Evolutionary conservation across 2,329 filamentous ascomycete genomes (phyloP), one percentile per base, ranked within the genome.

Genomic region (Lachnellula arida): DNA sequence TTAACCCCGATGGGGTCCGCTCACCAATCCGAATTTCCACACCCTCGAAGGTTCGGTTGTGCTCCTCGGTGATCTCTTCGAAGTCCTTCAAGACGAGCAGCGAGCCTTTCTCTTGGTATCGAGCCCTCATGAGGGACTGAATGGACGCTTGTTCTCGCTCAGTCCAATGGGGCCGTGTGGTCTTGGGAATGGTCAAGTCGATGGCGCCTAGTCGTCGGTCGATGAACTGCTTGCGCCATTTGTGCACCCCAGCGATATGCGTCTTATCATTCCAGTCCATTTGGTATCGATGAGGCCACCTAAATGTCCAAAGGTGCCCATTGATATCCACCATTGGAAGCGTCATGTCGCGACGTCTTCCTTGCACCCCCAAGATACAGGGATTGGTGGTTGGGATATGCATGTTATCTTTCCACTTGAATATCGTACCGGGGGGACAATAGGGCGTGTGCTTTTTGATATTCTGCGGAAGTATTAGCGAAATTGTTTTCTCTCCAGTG

Each of bases 201-300:
- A 28, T 28, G 9, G 44, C 12, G 15, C 46, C 35, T 1, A 51
- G 19, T 23, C 23, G 46, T 4, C 53, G 39, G 12, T 39, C 11
- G 5, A 55, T n/a, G 28, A 50, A 8, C 25, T 55, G 53, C 5
- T 25, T 19, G 14, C 47, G 47, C 53, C 53, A 55, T 15, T 46
- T 50, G 15, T 55, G 49, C 1, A 51, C 28, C 4, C 19, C 14
- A 5, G 25, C 17, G 6, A 55, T 19, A 14, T 22, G 11, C 4
- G 42, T 25, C 14, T 22, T 37, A 19, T 55, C 39, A 6, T 22
- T 35, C 53, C 53, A 55, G 23, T 55, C 42, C 47, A 55, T 37
- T 0, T 8, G 2, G 7, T 40, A 3, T 9, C 37, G 37, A 17
- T 40, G 37, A 11, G 28, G 28, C 28, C 37, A 40, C 15, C 14